These are phyloP conservation scores for Jaltomata sinuosa DNA, from an alignment of 257 asterid species.

Conservation along the genomic window DNA sequence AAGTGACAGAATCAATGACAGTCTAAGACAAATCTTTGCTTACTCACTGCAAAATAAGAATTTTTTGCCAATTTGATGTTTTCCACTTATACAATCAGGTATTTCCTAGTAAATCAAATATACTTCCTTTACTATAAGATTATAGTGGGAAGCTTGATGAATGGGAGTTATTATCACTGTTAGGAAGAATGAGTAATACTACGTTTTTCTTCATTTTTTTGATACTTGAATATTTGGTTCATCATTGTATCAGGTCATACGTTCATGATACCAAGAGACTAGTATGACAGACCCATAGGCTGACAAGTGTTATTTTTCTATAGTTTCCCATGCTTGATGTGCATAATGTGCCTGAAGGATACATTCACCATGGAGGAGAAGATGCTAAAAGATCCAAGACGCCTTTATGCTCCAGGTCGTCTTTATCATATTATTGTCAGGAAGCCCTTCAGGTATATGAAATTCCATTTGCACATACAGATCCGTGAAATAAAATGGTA, in stretches of 20 bases:
- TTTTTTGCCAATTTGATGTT: background rate
- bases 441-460: constrained; percentile 79
- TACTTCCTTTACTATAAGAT: background rate
- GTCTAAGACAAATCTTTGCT: background rate
- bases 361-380: constrained; percentile 88
- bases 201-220: background rate
- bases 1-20: background rate
- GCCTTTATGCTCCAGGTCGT: constrained; percentile 96
- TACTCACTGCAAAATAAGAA: background rate
- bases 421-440: constrained; percentile 88
- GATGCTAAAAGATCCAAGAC: constrained; percentile 93
- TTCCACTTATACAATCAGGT: background rate
- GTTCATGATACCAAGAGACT: background rate
- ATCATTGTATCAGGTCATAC: background rate
- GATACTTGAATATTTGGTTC: background rate
- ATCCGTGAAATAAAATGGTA: background rate
- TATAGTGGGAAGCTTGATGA: background rate
- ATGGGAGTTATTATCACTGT: background rate
- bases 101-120: background rate
- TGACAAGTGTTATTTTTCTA: constrained; percentile 8
- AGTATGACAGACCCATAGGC: background rate
- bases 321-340: constrained; percentile 94
- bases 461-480: background rate
- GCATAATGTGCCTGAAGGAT: constrained; percentile 91
- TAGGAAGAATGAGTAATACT: background rate